These are phyloP conservation scores for Diplogelasinospora grovesii DNA, from an alignment of 495 filamentous ascomycete genomes.

Conservation along the genomic window DNA sequence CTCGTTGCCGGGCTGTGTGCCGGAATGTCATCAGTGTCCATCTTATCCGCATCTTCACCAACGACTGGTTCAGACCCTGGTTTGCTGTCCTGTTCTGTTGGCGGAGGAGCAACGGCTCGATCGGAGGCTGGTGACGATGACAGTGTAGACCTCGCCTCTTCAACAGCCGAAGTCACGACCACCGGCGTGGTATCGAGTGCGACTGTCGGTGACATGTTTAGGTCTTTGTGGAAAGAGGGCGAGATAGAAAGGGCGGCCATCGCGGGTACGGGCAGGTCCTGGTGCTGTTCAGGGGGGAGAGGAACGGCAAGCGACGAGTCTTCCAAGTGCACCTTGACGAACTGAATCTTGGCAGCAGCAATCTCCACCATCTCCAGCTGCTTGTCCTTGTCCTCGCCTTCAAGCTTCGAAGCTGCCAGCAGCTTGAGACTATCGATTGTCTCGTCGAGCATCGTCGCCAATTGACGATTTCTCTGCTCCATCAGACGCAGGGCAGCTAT, in stretches of 20 bases:
- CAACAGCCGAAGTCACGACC: conserved; percentile 22
- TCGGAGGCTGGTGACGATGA: conserved; percentile 14
- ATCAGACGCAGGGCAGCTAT: conserved; percentile 31
- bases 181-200: conserved; percentile 28
- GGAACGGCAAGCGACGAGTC: conserved; percentile 54
- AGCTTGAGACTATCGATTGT: conserved; percentile 62
- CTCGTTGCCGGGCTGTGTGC: conserved; percentile 11
- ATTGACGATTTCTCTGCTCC: conserved; percentile 62
- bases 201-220: conserved; percentile 21
- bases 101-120: conserved; percentile 9
- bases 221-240: conserved; percentile 12
- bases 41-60: conserved; percentile 18
- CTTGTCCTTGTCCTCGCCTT: conserved; percentile 31
- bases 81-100: conserved; percentile 9
- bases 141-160: conserved; percentile 18
- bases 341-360: conserved; percentile 66
- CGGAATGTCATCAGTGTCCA: conserved; percentile 21
- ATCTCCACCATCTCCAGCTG: conserved; percentile 49
- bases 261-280: conserved; percentile 30
- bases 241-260: conserved; percentile 20
- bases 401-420: conserved; percentile 29
- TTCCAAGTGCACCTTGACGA: conserved; percentile 70
- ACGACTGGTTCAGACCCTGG: no score
- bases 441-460: conserved; percentile 67
- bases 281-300: no score